These are phyloP conservation scores for Schwanniomyces yamadae DNA, from an alignment of 805 yeast species.

Conservation along the genomic window DNA sequence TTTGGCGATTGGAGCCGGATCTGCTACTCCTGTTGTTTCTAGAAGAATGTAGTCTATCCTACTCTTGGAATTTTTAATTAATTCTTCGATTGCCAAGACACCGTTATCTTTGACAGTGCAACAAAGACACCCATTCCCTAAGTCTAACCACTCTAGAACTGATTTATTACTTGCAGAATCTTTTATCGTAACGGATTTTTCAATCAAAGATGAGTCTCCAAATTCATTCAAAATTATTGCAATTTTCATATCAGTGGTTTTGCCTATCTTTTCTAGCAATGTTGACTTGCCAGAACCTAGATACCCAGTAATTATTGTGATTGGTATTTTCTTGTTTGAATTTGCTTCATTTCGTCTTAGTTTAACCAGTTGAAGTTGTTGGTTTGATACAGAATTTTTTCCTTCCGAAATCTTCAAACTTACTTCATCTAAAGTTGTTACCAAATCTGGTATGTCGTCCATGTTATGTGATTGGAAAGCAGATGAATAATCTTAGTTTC, in stretches of 20 bases:
- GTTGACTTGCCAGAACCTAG: slow-evolving; percentile 95
- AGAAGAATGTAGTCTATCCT: slow-evolving; percentile 85
- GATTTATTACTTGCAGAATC: slow-evolving; percentile 45
- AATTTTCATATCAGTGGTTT: slow-evolving; percentile 64
- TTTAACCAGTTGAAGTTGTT: too few relatives aligned
- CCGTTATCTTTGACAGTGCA: slow-evolving; percentile 96
- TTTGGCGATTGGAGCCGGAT: slow-evolving; percentile 94
- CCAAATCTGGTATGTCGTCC: slow-evolving; percentile 37
- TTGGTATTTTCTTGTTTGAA: slow-evolving; percentile 61
- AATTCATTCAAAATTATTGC: slow-evolving; percentile 93
- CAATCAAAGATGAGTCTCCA: slow-evolving; percentile 88
- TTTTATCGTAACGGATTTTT: slow-evolving; percentile 74
- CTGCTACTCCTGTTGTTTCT: slow-evolving; percentile 96
- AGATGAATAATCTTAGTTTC: too few relatives aligned
- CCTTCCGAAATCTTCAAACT: too few relatives aligned
- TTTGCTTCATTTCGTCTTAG: not conserved
- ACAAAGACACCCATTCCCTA: slow-evolving; percentile 95
- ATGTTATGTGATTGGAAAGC: slow-evolving; percentile 8
- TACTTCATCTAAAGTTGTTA: slow-evolving; percentile 15
- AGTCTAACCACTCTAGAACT: slow-evolving; percentile 91
- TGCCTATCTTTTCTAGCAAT: slow-evolving; percentile 69
- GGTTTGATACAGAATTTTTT: not conserved
- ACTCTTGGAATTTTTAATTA: slow-evolving; percentile 68
- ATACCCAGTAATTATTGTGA: slow-evolving; percentile 92
- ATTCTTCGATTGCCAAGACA: slow-evolving; percentile 87